Percentiles rank a stretch among this genome's conserved stretches.
phyloP scores from a whole-genome alignment of 257 asterid genomes.

The Galeopsis tetrahit region DNA sequence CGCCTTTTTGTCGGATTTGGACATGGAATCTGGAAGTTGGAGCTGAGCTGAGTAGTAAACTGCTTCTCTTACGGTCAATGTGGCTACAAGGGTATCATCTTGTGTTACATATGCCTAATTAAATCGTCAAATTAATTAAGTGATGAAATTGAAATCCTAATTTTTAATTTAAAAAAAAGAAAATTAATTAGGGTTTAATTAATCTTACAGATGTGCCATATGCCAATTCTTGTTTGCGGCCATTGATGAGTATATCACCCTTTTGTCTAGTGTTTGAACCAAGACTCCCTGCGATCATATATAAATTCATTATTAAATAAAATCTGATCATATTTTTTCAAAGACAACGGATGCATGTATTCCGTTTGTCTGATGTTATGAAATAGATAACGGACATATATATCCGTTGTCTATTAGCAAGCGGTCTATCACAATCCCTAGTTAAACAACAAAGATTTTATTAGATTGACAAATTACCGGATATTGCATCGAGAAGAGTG shows the following conservation, averaged over 20 bases:
- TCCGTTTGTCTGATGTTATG: too few relatives aligned
- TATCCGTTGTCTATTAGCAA: too few relatives aligned
- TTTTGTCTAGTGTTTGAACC: constrained; percentile 45
- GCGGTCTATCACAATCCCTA: too few relatives aligned
- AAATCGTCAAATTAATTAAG: too few relatives aligned
- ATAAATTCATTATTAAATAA: too few relatives aligned
- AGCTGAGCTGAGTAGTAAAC: constrained; percentile 59
- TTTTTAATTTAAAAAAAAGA: too few relatives aligned
- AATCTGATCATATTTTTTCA: background rate
- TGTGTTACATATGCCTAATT: constrained; percentile 56
- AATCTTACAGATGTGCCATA: constrained; percentile 55
- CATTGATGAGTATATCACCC: constrained; percentile 58
- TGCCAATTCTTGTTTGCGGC: constrained; percentile 47
- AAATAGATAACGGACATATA: too few relatives aligned
- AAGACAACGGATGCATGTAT: too few relatives aligned
- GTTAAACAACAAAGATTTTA: too few relatives aligned
- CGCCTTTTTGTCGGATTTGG: constrained; percentile 39
- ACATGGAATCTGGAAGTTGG: constrained; percentile 55
- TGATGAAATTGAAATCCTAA: too few relatives aligned
- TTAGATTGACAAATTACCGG: constrained; percentile 35
- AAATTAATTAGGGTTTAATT: too few relatives aligned
- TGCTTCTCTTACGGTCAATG: constrained; percentile 54
- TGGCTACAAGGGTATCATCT: constrained; percentile 55
- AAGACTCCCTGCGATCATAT: constrained; percentile 44
- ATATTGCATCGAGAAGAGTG: constrained; percentile 47